A percentile compares a stretch with the other conserved stretches of the same genome.
phyloP scores from a whole-genome alignment of 2,329 filamentous ascomycete genomes.

The Aspergillus felis region DNA sequence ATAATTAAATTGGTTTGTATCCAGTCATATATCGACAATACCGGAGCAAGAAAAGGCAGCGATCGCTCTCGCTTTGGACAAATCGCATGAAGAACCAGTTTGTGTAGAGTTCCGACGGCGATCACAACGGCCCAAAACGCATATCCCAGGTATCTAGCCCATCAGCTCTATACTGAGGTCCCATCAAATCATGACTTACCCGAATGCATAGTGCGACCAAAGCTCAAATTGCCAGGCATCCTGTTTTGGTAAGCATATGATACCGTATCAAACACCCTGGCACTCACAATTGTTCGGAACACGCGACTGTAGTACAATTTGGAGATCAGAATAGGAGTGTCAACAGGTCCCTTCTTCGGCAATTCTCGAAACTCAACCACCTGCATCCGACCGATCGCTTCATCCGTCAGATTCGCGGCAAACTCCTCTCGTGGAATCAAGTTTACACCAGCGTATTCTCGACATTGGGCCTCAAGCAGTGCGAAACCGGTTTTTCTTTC shows the following conservation, averaged over 20 bases:
- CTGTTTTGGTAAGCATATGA: constrained; percentile 10
- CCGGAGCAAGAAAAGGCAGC: constrained; percentile 2
- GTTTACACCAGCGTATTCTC: constrained; percentile 21
- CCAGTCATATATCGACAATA: constrained; percentile 25
- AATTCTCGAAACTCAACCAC: constrained; percentile 30
- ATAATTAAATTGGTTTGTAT: constrained; percentile 38
- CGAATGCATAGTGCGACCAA: constrained; percentile 35
- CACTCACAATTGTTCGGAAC: constrained; percentile 32
- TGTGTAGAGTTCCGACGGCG: constrained; percentile 31
- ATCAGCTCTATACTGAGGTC: background rate
- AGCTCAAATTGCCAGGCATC: constrained; percentile 29
- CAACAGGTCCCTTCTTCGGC: constrained; percentile 11
- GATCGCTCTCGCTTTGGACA: constrained; percentile 5
- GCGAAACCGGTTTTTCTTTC: constrained; percentile 22
- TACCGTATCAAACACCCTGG: too few relatives aligned
- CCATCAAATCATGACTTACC: constrained; percentile 22
- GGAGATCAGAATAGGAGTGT: constrained; percentile 31
- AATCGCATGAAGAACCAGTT: constrained; percentile 21
- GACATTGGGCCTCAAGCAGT: constrained; percentile 19
- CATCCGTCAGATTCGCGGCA: constrained; percentile 29
- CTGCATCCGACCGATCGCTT: constrained; percentile 31
- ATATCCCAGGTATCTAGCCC: constrained; percentile 28
- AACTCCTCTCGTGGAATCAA: constrained; percentile 26
- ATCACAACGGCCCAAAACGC: constrained; percentile 40
- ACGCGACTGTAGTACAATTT: constrained; percentile 24